phyloP scores from a whole-genome alignment of 345 rosid genomes.

The Citrus medica region DNA sequence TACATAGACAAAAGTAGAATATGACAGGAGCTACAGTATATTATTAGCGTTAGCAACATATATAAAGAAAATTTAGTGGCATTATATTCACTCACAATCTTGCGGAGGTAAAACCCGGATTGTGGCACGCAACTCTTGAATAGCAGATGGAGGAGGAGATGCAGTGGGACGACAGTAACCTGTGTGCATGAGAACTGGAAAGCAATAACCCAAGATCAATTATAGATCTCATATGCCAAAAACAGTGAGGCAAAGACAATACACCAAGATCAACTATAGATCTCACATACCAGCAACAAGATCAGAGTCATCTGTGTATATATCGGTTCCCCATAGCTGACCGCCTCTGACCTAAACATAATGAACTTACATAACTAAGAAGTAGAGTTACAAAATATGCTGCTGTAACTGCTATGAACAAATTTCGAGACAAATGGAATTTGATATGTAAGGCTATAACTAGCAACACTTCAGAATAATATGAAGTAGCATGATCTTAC shows the following conservation, averaged over 20 bases:
- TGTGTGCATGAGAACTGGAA: constrained; percentile 97
- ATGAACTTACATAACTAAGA: constrained; percentile 14
- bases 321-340: constrained; percentile 98
- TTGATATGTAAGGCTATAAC: background rate
- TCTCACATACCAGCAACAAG: constrained; percentile 85
- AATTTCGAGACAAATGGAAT: background rate
- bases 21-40: background rate
- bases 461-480: constrained; percentile 1
- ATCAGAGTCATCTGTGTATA: constrained; percentile 96
- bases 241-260: background rate
- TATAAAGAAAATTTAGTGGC: background rate
- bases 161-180: constrained; percentile 98
- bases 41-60: background rate
- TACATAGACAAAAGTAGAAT: background rate
- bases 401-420: background rate
- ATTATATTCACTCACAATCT: constrained; percentile 62
- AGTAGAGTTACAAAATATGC: background rate
- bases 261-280: constrained; percentile 15
- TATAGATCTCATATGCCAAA: background rate
- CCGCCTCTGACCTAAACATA: constrained; percentile 87
- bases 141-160: constrained; percentile 93
- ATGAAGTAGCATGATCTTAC: constrained; percentile 43
- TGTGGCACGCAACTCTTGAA: constrained; percentile 87
- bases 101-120: constrained; percentile 84
- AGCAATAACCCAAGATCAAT: constrained; percentile 25